Percentiles rank a stretch among this genome's conserved stretches.
Conservation (phyloP, 768 basidiomycete genomes). For the Lentinus brumalis region DNA sequence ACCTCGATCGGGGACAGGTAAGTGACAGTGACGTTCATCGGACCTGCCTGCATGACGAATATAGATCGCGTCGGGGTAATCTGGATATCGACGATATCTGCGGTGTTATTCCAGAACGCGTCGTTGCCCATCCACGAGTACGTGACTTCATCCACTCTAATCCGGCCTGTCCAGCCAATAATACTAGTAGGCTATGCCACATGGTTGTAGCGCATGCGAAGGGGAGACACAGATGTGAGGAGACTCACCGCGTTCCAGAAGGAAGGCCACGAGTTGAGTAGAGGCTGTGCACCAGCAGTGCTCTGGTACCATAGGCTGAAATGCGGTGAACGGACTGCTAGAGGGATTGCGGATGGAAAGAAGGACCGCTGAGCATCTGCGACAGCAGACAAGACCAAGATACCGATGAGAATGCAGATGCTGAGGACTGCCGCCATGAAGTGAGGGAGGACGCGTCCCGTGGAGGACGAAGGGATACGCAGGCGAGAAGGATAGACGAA, state of each 20-base stretch:
- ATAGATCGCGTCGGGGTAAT: conserved; percentile 40
- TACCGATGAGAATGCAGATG: background rate
- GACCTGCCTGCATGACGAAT: conserved; percentile 36
- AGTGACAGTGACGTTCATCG: conserved; percentile 38
- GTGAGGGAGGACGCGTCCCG: too few species aligned
- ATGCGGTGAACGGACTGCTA: conserved; percentile 30
- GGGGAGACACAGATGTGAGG: too few species aligned
- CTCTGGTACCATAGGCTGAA: conserved; percentile 24
- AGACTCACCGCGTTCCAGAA: conserved; percentile 17
- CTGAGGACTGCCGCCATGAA: too few species aligned
- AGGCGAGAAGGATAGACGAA: too few species aligned
- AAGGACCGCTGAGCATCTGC: conserved; percentile 1
- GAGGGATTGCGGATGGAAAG: conserved; percentile 27
- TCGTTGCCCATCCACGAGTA: conserved; percentile 20
- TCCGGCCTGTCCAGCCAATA: conserved; percentile 25
- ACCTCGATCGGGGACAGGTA: conserved; percentile 45
- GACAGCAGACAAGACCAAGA: background rate
- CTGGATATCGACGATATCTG: conserved; percentile 24
- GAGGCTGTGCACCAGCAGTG: background rate
- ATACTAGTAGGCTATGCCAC: background rate
- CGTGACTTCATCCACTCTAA: conserved; percentile 19
- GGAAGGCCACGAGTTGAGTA: conserved; percentile 18
- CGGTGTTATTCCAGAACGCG: background rate
- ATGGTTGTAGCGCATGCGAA: background rate
- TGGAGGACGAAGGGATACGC: too few species aligned